phyloP scores from a whole-genome alignment of 768 basidiomycete genomes.

The Candolleomyces efflorescens region DNA sequence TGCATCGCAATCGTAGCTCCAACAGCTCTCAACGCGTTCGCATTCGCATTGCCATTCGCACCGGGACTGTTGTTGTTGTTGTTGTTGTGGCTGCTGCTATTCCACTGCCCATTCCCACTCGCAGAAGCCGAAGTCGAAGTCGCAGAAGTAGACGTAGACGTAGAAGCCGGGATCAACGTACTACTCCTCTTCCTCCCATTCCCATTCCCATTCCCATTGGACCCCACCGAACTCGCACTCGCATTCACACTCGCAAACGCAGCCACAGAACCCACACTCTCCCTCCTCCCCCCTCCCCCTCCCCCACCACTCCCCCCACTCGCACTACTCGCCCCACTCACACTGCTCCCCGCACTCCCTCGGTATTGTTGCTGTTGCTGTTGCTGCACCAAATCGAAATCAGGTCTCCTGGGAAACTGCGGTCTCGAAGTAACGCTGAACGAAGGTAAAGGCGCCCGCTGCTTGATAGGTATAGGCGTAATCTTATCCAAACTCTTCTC shows the following conservation, averaged over 20 bases:
- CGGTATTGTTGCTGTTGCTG: not conserved
- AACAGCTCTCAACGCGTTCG: constrained; percentile 13
- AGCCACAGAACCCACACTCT: not conserved
- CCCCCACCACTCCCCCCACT: not conserved
- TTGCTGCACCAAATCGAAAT: not conserved
- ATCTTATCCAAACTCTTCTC: constrained; percentile 21
- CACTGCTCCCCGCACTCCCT: not conserved
- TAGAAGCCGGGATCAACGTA: constrained; percentile 31
- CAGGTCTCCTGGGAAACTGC: constrained; percentile 28
- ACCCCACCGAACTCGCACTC: no score
- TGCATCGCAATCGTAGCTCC: constrained; percentile 6
- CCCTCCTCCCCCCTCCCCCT: not conserved
- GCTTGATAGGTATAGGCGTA: constrained; percentile 57
- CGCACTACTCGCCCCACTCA: constrained; percentile 7
- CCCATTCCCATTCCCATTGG: constrained; percentile 1
- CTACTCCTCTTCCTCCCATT: constrained; percentile 34
- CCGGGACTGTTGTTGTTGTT: no score
- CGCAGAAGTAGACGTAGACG: constrained; percentile 19
- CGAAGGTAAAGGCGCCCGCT: constrained; percentile 48
- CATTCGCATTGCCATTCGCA: not conserved
- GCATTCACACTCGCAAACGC: no score
- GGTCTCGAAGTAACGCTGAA: constrained; percentile 65
- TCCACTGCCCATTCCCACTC: not conserved
- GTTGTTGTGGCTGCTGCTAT: constrained; percentile 1
- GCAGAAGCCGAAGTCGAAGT: constrained; percentile 9